phyloP scores from a whole-genome alignment of 345 rosid genomes.

The Noccaea bulbosa region DNA sequence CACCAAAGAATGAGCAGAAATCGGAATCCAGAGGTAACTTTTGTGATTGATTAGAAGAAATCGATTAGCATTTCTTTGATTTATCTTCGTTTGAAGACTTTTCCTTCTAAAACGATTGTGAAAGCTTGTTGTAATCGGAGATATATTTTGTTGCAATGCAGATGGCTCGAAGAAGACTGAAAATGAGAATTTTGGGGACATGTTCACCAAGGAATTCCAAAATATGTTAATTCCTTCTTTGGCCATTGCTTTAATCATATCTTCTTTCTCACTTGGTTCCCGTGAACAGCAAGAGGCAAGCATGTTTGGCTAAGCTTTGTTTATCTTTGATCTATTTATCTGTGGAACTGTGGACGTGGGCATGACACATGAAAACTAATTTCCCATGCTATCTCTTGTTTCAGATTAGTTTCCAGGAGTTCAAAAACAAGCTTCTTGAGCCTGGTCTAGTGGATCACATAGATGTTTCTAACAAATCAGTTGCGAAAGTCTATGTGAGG shows the following conservation, averaged over 20 bases:
- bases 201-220: constrained; percentile 53
- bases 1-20: constrained; percentile 75
- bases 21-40: constrained; percentile 70
- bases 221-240: constrained; percentile 55
- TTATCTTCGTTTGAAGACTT: neutral
- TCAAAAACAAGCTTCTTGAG: constrained; percentile 89
- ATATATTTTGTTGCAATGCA: constrained; percentile 49
- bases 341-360: neutral
- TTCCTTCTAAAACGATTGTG: constrained; percentile 17
- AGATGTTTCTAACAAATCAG: constrained; percentile 83
- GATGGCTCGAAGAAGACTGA: constrained; percentile 71
- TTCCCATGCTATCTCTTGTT: constrained; percentile 4
- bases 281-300: constrained; percentile 71
- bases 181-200: constrained; percentile 53
- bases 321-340: neutral
- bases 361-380: constrained; percentile 7
- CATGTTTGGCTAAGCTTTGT: constrained; percentile 8
- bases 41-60: neutral
- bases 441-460: constrained; percentile 92
- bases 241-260: constrained; percentile 56
- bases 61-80: neutral
- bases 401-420: constrained; percentile 98
- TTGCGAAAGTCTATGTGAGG: constrained; percentile 84
- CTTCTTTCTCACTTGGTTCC: constrained; percentile 50
- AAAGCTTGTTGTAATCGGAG: constrained; percentile 4